Base-by-base conservation (phyloP, 768 basidiomycete species). In the Leccinum olivaceopallidum region DNA sequence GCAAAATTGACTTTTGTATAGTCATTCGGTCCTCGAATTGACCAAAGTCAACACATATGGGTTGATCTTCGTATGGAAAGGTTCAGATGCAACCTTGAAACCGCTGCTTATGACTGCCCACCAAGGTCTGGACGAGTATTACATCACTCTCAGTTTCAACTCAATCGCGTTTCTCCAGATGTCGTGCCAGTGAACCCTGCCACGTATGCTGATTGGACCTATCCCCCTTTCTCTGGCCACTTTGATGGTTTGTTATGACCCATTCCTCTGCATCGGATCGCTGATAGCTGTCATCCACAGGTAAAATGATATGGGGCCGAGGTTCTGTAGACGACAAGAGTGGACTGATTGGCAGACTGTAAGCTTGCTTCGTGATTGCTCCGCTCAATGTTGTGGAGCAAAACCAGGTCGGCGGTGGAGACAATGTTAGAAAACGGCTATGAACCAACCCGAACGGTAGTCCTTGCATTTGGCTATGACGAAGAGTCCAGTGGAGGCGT, bases 391-490 rank as follows among this genome's bases (percentile, higher is more conserved):
- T 63, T 50, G 13, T 55, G 16, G 34, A 64, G 7, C 13, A 24
- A 9, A 2, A 55, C 57, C 57, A 83, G 83, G 59, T 73, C 78
- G 5, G 78, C 89, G 16, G 73, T 91, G 39, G 90, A 93, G 71
- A 81, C 81, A 3, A 77, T 94, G 24, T 67, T 92, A 9, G 74
- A 76, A 16, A 78, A 83, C 13, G 83, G 80, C 3, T 93, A 86
- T 73, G 70, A 80, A 56, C 92, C 93, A 18, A 78, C 78, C 4
- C 79, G 90, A 50, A 85, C 81, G 1, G 73, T 88, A 22, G 82
- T 88, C 0, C 77, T 88, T 60, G 78, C 86, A 4, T 88, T 83
- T 63, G 87, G 92, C 2, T 92, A 90, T 62, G 91, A 92, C 64
- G 92, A 92, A 70, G 90, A 92, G 76, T 77, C 83, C 58, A 78